These are phyloP conservation scores for Neonectria neomacrospora DNA, from an alignment of 2,329 filamentous ascomycete genomes.

Conservation along the genomic window DNA sequence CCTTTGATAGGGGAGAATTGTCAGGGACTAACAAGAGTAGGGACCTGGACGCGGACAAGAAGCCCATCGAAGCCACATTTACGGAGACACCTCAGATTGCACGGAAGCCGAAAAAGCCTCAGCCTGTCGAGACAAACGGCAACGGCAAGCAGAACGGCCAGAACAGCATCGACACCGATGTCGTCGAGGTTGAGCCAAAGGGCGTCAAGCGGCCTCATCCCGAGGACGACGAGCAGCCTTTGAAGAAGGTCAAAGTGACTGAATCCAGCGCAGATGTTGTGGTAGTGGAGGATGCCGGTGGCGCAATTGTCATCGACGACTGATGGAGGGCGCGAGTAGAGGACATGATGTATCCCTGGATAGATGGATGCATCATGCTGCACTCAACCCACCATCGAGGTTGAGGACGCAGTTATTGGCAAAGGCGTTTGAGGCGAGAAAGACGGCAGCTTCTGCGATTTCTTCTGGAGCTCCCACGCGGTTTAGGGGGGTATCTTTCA, in stretches of 20 bases:
- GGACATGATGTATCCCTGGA: slow-evolving; percentile 20
- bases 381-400: slow-evolving; percentile 85
- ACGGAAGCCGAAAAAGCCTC: slow-evolving; percentile 60
- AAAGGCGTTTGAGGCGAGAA: slow-evolving; percentile 81
- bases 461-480: slow-evolving; percentile 77
- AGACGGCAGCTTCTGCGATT: slow-evolving; percentile 83
- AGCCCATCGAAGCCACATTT: slow-evolving; percentile 63
- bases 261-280: slow-evolving; percentile 55
- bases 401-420: slow-evolving; percentile 90
- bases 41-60: slow-evolving; percentile 57
- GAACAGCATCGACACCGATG: slow-evolving; percentile 50
- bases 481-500: slow-evolving; percentile 68
- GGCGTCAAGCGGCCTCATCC: slow-evolving; percentile 59
- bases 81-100: slow-evolving; percentile 62
- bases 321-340: slow-evolving; percentile 47
- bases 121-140: slow-evolving; percentile 53
- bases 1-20: neutral
- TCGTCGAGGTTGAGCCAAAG: slow-evolving; percentile 42
- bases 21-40: slow-evolving; percentile 50
- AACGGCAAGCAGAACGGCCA: slow-evolving; percentile 55
- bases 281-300: slow-evolving; percentile 64
- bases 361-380: slow-evolving; percentile 56
- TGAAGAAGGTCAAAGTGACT: slow-evolving; percentile 62
- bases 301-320: slow-evolving; percentile 75
- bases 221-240: slow-evolving; percentile 55